A percentile compares a stretch with the other conserved stretches of the same genome.
These are phyloP conservation scores for Aspergillus flavus DNA, from an alignment of 2,329 filamentous ascomycete species.

Conservation along the genomic window DNA sequence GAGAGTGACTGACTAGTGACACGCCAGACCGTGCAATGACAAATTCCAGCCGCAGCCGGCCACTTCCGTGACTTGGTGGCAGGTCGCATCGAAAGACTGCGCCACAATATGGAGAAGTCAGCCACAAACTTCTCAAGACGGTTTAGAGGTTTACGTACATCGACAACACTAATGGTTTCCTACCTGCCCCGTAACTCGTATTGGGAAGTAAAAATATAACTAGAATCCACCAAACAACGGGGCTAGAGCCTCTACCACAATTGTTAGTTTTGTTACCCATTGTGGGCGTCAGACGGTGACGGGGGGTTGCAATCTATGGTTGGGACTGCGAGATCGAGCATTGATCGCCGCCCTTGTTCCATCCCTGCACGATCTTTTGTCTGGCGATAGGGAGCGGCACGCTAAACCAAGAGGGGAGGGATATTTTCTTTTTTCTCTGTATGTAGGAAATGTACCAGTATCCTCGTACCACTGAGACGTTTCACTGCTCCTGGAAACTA, in stretches of 20 bases:
- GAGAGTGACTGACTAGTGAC: constrained; percentile 1
- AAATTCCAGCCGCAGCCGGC: constrained; percentile 9
- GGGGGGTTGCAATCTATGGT: neutral
- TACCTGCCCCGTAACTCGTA: neutral
- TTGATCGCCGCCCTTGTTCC: constrained; percentile 15
- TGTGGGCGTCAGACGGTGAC: neutral
- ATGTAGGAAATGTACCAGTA: neutral
- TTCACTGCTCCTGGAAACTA: neutral
- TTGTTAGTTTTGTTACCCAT: neutral
- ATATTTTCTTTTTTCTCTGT: neutral
- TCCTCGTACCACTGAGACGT: neutral
- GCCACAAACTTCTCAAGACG: neutral
- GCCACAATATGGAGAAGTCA: constrained; percentile 2
- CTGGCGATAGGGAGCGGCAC: neutral
- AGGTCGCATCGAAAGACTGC: neutral
- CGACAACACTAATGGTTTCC: neutral
- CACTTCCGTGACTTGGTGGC: constrained; percentile 4
- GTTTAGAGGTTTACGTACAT: neutral
- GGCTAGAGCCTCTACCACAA: neutral
- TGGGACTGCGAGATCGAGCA: constrained; percentile 8
- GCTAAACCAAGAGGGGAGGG: neutral
- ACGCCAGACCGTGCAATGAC: constrained; percentile 11
- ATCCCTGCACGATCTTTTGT: constrained; percentile 17
- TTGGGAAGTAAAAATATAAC: neutral
- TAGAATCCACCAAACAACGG: neutral